These are phyloP conservation scores for Nakazawaea molendinolei DNA, from an alignment of 805 yeast species.

Conservation along the genomic window DNA sequence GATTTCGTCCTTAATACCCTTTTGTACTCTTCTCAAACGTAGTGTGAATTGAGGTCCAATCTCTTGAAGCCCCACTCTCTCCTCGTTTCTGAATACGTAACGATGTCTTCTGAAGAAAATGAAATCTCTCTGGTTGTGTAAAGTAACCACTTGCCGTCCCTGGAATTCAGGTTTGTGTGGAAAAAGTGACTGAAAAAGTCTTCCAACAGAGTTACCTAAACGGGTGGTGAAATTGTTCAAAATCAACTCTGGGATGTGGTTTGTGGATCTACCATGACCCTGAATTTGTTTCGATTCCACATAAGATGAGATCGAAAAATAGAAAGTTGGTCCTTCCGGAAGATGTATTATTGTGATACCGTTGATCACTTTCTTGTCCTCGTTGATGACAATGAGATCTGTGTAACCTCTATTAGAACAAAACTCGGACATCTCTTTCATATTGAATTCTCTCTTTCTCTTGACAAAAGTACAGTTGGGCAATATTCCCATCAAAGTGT, in stretches of 20 bases:
- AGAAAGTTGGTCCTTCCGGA: conserved; percentile 93
- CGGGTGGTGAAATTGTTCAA: conserved; percentile 90
- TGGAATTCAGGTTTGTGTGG: conserved; percentile 91
- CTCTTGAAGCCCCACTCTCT: conserved; percentile 91
- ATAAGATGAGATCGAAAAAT: conserved; percentile 76
- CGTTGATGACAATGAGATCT: conserved; percentile 83
- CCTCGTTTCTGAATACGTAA: conserved; percentile 82
- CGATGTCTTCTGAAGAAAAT: conserved; percentile 95
- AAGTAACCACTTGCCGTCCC: conserved; percentile 92
- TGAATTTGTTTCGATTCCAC: conserved; percentile 66
- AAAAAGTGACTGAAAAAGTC: conserved; percentile 84
- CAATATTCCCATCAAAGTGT: conserved; percentile 71
- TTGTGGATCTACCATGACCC: conserved; percentile 90
- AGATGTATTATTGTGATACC: conserved; percentile 91
- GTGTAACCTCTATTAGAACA: conserved; percentile 83
- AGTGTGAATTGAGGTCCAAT: conserved; percentile 95
- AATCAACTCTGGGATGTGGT: conserved; percentile 86
- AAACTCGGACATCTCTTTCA: conserved; percentile 81
- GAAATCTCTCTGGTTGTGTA: conserved; percentile 94
- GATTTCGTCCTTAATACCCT: conserved; percentile 84
- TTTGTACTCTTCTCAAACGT: conserved; percentile 80
- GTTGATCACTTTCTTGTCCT: conserved; percentile 86
- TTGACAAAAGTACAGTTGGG: conserved; percentile 86
- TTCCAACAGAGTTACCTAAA: conserved; percentile 88
- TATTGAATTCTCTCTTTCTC: conserved; percentile 74